Percentiles rank a stretch among this genome's conserved stretches.
Conservation (phyloP, 768 basidiomycete genomes). For the Lactarius sp. region DNA sequence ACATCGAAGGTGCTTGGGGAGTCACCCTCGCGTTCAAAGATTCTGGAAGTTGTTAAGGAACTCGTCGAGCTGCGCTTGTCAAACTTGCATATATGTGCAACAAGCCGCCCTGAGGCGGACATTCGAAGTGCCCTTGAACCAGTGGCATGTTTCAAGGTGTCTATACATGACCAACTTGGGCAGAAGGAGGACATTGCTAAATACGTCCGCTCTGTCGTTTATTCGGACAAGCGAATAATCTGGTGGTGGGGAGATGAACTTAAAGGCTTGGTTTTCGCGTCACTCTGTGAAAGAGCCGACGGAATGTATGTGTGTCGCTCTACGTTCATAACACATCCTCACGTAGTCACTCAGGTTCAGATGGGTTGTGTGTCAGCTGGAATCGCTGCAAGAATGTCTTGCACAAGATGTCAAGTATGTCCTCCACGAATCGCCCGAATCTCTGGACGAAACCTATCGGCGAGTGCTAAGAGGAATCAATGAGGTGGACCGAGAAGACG, state of each 20-base stretch:
- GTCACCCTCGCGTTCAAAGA: neutral
- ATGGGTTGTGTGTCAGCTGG: neutral
- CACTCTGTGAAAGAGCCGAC: constrained; percentile 1
- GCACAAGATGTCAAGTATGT: neutral
- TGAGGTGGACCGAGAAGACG: too few species aligned
- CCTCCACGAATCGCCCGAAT: neutral
- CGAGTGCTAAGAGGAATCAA: neutral
- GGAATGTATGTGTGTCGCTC: neutral
- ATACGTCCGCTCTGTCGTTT: neutral
- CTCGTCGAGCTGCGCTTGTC: neutral
- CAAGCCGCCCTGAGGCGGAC: neutral
- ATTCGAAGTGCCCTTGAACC: neutral
- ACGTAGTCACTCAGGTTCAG: neutral
- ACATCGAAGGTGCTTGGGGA: neutral
- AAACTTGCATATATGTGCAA: neutral
- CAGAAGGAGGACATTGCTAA: neutral
- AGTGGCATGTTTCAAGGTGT: neutral
- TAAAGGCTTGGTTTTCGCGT: neutral
- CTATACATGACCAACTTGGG: neutral
- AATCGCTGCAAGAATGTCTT: neutral
- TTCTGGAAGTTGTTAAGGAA: neutral
- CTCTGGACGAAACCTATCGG: neutral
- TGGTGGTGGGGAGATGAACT: neutral
- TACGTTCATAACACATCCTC: neutral
- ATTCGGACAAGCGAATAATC: neutral